phyloP scores from a whole-genome alignment of 1,139 yeast species.

The Taphrina wiesneri region DNA sequence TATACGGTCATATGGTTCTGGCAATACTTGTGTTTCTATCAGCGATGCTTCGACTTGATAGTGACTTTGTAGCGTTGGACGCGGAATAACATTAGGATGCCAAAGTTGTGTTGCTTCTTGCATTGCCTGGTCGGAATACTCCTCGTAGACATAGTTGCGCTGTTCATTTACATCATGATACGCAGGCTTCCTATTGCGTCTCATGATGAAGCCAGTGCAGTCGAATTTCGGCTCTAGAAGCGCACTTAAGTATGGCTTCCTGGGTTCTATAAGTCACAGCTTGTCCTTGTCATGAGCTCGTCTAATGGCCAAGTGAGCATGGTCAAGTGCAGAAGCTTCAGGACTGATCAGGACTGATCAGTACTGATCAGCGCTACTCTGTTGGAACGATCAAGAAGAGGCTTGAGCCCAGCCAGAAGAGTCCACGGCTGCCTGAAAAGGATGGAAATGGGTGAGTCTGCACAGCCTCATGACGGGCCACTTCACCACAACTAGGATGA shows the following conservation, averaged over 20 bases:
- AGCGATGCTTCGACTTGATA: not conserved
- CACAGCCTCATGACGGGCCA: constrained; percentile 1
- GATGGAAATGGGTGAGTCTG: no score
- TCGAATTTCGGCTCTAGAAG: no score
- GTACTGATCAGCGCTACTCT: not conserved
- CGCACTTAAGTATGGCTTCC: no score
- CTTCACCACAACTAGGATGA: not conserved
- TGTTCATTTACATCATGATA: no score
- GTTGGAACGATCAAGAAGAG: not conserved
- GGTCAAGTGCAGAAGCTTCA: no score
- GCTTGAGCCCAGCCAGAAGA: not conserved
- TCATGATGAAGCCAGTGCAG: no score
- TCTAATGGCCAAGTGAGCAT: no score
- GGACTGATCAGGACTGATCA: not conserved
- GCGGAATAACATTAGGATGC: no score
- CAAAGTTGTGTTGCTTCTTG: no score
- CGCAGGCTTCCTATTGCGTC: not conserved
- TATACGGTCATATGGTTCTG: constrained; percentile 1
- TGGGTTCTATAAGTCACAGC: no score
- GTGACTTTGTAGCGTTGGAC: no score
- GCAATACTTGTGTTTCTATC: not conserved
- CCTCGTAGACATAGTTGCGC: not conserved
- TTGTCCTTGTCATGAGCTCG: no score
- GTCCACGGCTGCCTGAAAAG: not conserved
- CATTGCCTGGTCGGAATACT: not conserved